These are phyloP conservation scores for Xerocomus brunneocitrinus DNA, from an alignment of 768 basidiomycete species.

Conservation along the genomic window DNA sequence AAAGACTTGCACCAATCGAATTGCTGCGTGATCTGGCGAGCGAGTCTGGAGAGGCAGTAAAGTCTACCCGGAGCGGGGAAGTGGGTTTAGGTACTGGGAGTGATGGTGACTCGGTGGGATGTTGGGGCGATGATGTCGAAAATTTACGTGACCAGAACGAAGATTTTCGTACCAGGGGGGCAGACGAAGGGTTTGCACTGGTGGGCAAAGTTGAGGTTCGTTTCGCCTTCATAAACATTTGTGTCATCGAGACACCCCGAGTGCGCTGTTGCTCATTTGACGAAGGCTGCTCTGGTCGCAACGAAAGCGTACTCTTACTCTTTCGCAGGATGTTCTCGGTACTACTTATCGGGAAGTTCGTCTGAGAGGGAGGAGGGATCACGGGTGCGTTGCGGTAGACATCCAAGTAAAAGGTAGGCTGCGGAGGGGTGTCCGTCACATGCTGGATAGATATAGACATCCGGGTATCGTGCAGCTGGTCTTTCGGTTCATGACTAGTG, in stretches of 20 bases:
- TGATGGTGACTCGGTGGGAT: slow-evolving; percentile 29
- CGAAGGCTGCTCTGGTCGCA: slow-evolving; percentile 14
- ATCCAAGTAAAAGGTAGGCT: slow-evolving; percentile 55
- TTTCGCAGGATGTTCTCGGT: slow-evolving; percentile 36
- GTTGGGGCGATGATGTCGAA: slow-evolving; percentile 32
- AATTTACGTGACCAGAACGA: slow-evolving; percentile 66
- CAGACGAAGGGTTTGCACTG: slow-evolving; percentile 26
- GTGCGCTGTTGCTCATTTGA: slow-evolving; percentile 31
- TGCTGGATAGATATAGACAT: slow-evolving; percentile 20
- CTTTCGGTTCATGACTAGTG: not conserved
- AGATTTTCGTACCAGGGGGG: slow-evolving; percentile 47
- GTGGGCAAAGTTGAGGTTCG: slow-evolving; percentile 36
- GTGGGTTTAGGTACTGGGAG: slow-evolving; percentile 40
- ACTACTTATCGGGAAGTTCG: slow-evolving; percentile 30
- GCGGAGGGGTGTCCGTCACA: slow-evolving; percentile 35
- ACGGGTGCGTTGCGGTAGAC: slow-evolving; percentile 50
- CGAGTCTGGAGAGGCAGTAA: slow-evolving; percentile 10
- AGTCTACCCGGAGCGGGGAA: slow-evolving; percentile 41
- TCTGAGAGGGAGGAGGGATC: slow-evolving; percentile 38
- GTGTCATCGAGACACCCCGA: slow-evolving; percentile 57
- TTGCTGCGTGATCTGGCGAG: slow-evolving; percentile 18
- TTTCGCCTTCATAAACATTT: slow-evolving; percentile 39
- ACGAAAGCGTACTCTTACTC: slow-evolving; percentile 47
- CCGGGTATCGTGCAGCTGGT: slow-evolving; percentile 6
- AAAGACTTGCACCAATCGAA: slow-evolving; percentile 31